phyloP scores from a whole-genome alignment of 225 moss, liverwort and hornwort species.

The Neckera pumila region DNA sequence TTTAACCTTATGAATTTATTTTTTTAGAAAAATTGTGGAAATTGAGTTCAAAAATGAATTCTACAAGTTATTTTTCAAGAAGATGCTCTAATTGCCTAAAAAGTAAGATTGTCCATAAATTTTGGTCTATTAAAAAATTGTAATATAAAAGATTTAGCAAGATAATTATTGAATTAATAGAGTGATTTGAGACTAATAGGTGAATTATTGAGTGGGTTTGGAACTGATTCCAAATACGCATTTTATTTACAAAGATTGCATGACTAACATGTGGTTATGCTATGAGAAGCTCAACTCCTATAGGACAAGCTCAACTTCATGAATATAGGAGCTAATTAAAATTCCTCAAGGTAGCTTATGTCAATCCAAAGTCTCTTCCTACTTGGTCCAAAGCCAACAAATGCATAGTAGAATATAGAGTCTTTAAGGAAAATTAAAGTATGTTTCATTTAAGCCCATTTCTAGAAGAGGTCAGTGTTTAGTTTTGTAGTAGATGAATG shows the following conservation, averaged over 20 bases:
- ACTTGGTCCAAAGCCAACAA: background rate
- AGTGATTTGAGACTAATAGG: background rate
- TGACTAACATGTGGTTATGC: background rate
- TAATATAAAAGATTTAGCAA: too few relatives aligned
- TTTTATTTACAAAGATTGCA: background rate
- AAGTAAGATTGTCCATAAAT: too few relatives aligned
- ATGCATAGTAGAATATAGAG: background rate
- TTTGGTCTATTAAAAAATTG: too few relatives aligned
- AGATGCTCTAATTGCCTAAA: too few relatives aligned
- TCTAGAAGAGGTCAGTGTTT: background rate
- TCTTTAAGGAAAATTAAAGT: background rate
- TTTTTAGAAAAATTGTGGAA: too few relatives aligned
- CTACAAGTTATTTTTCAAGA: too few relatives aligned
- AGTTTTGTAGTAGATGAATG: background rate
- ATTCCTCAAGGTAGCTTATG: background rate
- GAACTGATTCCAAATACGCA: background rate
- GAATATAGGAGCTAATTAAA: background rate
- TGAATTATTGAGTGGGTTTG: background rate
- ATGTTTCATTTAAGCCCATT: background rate
- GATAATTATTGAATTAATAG: background rate
- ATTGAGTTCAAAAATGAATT: too few relatives aligned
- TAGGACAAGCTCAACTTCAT: background rate
- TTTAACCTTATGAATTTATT: too few relatives aligned
- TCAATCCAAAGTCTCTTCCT: background rate
- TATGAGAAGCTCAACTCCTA: rapidly evolving